Percentiles rank a stretch among this genome's conserved stretches.
These are phyloP conservation scores for Sugiyamaella sp. DNA, from an alignment of 1,139 yeast genomes.

Conservation along the genomic window DNA sequence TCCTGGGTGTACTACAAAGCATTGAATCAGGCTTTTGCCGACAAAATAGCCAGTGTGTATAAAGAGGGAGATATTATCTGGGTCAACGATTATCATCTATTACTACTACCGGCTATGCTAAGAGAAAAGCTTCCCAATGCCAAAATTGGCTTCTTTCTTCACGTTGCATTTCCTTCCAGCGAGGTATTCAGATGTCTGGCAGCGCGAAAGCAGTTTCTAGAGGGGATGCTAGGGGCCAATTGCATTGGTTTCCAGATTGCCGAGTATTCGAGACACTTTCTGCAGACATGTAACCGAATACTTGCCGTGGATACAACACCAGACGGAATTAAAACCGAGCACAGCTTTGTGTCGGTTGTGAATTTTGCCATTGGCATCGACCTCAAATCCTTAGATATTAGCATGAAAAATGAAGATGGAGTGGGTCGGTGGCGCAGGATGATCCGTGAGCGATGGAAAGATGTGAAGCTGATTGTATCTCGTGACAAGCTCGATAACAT, in stretches of 20 bases:
- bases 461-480: conserved; percentile 71
- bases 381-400: conserved; percentile 56
- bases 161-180: conserved; percentile 92
- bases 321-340: conserved; percentile 63
- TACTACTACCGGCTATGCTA: conserved; percentile 84
- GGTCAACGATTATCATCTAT: conserved; percentile 92
- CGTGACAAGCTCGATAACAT: conserved; percentile 87
- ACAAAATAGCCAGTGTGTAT: conserved; percentile 66
- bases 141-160: conserved; percentile 87
- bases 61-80: conserved; percentile 74
- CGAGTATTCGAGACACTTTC: conserved; percentile 91
- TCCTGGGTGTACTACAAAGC: conserved; percentile 85
- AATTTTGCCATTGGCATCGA: conserved; percentile 89
- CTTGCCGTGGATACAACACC: conserved; percentile 79
- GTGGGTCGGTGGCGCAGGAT: conserved; percentile 71
- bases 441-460: conserved; percentile 78
- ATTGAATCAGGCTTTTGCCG: conserved; percentile 80
- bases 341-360: conserved; percentile 65
- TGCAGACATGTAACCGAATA: conserved; percentile 85
- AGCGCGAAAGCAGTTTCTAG: conserved; percentile 72
- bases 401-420: conserved; percentile 51
- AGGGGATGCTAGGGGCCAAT: conserved; percentile 89
- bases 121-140: conserved; percentile 77
- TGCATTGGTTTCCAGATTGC: conserved; percentile 87
- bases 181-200: conserved; percentile 96